A percentile compares a stretch with the other conserved stretches of the same genome.
These are phyloP conservation scores for Russula lepida DNA, from an alignment of 768 basidiomycete species.

Conservation along the genomic window DNA sequence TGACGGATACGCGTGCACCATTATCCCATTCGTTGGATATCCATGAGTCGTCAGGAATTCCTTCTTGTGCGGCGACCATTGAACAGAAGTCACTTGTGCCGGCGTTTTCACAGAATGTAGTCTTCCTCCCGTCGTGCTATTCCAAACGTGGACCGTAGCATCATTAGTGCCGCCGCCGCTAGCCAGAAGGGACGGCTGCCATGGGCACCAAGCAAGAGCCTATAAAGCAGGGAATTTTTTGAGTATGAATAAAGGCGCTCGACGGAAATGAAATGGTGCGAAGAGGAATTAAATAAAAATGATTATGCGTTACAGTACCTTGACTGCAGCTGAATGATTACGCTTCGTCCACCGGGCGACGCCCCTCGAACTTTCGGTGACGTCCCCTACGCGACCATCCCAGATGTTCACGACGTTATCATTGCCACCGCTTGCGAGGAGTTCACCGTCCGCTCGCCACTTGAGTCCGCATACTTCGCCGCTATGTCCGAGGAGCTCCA, in stretches of 20 bases:
- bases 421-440: conserved; percentile 95
- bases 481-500: conserved; percentile 85
- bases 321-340: conserved; percentile 85
- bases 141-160: conserved; percentile 85
- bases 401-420: conserved; percentile 98
- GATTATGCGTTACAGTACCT: conserved; percentile 31
- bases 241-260: background rate
- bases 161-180: conserved; percentile 68
- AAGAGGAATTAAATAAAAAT: background rate
- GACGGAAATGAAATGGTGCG: background rate
- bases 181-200: conserved; percentile 45
- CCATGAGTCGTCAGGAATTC: conserved; percentile 92
- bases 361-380: conserved; percentile 40
- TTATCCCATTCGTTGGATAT: conserved; percentile 79
- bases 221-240: conserved; percentile 27
- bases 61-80: conserved; percentile 81
- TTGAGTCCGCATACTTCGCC: conserved; percentile 92
- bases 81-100: conserved; percentile 86
- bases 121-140: conserved; percentile 84
- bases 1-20: conserved; percentile 80
- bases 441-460: conserved; percentile 64
- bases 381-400: conserved; percentile 58
- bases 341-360: conserved; percentile 84
- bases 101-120: conserved; percentile 80
- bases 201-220: conserved; percentile 97